These are phyloP conservation scores for Magnolia kwangsiensis DNA, from an alignment of 164 flowering plant species.

Conservation along the genomic window DNA sequence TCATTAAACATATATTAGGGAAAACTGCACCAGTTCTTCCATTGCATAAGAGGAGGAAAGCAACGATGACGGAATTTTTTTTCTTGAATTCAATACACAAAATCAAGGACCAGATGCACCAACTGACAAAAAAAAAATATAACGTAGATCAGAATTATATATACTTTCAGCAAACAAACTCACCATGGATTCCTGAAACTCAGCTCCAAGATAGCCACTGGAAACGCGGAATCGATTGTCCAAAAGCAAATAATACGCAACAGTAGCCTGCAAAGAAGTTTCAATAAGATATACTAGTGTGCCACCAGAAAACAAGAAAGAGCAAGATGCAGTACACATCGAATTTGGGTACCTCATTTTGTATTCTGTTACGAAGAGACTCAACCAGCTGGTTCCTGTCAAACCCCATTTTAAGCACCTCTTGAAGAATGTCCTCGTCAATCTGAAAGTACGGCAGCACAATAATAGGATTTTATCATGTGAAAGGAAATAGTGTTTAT, in stretches of 20 bases:
- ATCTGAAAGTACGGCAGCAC: constrained; percentile 40
- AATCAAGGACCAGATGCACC: not conserved
- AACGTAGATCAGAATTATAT: not conserved
- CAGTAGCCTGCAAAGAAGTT: constrained; percentile 67
- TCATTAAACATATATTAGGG: not conserved
- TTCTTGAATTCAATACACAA: not conserved
- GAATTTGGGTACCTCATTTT: constrained; percentile 47
- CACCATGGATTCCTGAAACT: constrained; percentile 88
- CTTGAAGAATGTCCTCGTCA: constrained; percentile 88
- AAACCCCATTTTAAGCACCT: constrained; percentile 87
- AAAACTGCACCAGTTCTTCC: not conserved
- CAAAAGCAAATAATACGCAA: constrained; percentile 81
- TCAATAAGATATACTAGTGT: not conserved
- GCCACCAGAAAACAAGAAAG: not conserved
- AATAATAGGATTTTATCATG: not conserved
- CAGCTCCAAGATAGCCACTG: constrained; percentile 92
- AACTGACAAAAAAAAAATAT: not conserved
- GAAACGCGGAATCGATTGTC: constrained; percentile 86
- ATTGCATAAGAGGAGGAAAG: not conserved
- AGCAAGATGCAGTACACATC: not conserved
- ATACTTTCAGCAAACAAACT: constrained; percentile 8
- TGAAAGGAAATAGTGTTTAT: not conserved
- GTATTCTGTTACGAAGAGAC: constrained; percentile 72
- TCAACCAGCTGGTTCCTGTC: constrained; percentile 65
- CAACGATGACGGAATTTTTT: not conserved